Evolutionary conservation across 169 alveolate genomes (phyloP).

Genomic region (Babesia bigemina): DNA sequence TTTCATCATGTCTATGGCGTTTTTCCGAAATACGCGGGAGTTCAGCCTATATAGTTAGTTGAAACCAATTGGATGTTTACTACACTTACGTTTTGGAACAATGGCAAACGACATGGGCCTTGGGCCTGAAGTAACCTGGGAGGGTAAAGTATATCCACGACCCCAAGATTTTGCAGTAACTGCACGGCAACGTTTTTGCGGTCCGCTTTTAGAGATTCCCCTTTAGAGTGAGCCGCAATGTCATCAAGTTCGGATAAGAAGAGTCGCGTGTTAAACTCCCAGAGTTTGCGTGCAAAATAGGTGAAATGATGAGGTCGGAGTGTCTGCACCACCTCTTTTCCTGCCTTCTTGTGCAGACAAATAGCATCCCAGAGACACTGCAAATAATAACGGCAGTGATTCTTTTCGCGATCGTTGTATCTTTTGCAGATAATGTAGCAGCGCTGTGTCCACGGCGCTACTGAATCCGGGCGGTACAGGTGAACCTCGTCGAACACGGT

Average conservation of each 20-base stretch:
- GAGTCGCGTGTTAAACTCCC: slow-evolving; percentile 61
- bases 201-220: background rate
- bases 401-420: slow-evolving; percentile 68
- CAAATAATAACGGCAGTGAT: slow-evolving; percentile 70
- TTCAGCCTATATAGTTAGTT: background rate
- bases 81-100: background rate
- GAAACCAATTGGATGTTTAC: too few species aligned
- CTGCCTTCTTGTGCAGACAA: slow-evolving; percentile 60
- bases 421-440: slow-evolving; percentile 64
- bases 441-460: slow-evolving; percentile 68
- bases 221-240: slow-evolving; percentile 5
- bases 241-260: slow-evolving; percentile 39
- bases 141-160: slow-evolving; percentile 11
- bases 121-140: background rate
- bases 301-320: slow-evolving; percentile 58
- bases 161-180: background rate
- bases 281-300: slow-evolving; percentile 40
- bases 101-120: slow-evolving; percentile 24
- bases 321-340: slow-evolving; percentile 60
- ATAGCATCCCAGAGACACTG: slow-evolving; percentile 79
- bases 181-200: slow-evolving; percentile 11
- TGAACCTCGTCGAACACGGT: slow-evolving; percentile 70
- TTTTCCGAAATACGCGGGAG: background rate
- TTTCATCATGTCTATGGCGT: slow-evolving; percentile 3
- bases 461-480: slow-evolving; percentile 70